Evolutionary conservation across 2,329 filamentous ascomycete genomes (phyloP).

Genomic region (Intubia oerlemansii): DNA sequence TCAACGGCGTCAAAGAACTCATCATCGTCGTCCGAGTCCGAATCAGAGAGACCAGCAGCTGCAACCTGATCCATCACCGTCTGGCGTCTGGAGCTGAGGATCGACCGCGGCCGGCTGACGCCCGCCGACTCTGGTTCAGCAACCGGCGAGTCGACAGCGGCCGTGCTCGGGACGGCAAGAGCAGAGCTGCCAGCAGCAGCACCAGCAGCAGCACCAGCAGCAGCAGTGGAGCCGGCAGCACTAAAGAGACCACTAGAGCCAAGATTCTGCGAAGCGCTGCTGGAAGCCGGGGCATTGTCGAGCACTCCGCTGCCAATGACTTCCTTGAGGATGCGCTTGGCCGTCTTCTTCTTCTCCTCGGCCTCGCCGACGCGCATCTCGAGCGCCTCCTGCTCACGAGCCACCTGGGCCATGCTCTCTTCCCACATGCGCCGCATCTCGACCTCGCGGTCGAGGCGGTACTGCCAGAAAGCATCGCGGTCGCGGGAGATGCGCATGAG

Average conservation of each 20-base stretch:
- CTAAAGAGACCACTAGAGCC: slow-evolving; percentile 1
- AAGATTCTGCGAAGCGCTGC: slow-evolving; percentile 3
- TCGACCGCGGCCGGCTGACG: not conserved
- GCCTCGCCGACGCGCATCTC: slow-evolving; percentile 76
- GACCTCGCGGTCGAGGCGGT: slow-evolving; percentile 73
- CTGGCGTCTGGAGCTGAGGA: slow-evolving; percentile 27
- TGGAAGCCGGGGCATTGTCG: slow-evolving; percentile 14
- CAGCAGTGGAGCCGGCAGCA: not conserved
- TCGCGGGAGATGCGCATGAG: slow-evolving; percentile 83
- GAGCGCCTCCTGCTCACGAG: slow-evolving; percentile 77
- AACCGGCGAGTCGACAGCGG: not conserved
- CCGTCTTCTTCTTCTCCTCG: slow-evolving; percentile 72
- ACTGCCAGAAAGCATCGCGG: slow-evolving; percentile 92
- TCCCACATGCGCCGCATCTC: slow-evolving; percentile 95
- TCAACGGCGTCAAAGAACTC: slow-evolving; percentile 97
- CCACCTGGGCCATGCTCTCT: slow-evolving; percentile 96
- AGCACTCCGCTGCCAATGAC: slow-evolving; percentile 39
- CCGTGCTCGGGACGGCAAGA: not conserved
- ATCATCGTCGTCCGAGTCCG: slow-evolving; percentile 64
- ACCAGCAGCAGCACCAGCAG: too few species aligned
- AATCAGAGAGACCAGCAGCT: slow-evolving; percentile 60
- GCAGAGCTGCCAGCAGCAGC: slow-evolving; percentile 8
- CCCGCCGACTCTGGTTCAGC: not conserved
- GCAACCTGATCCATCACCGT: slow-evolving; percentile 45
- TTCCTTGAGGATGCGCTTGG: slow-evolving; percentile 75